Evolutionary conservation across 495 filamentous ascomycete genomes (phyloP).

Genomic region (Xylaria scruposa): DNA sequence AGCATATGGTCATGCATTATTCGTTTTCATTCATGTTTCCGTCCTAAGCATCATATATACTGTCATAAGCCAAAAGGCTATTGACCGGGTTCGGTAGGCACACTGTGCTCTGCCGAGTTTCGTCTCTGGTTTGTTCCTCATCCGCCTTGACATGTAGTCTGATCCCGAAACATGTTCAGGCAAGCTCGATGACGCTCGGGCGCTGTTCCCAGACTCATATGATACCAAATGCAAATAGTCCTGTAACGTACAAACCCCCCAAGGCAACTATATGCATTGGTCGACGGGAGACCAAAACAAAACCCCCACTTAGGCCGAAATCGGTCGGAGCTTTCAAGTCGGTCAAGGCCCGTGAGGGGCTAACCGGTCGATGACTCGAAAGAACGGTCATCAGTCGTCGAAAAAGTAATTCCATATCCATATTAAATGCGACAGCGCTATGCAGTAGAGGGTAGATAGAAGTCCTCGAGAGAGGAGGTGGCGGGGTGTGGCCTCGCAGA

Average conservation of each 20-base stretch:
- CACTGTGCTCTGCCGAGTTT: constrained; percentile 9
- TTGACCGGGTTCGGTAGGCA: constrained; percentile 17
- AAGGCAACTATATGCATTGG: constrained; percentile 18
- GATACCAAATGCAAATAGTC: constrained; percentile 21
- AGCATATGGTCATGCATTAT: constrained; percentile 18
- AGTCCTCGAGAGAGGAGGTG: constrained; percentile 27
- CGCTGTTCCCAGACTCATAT: constrained; percentile 21
- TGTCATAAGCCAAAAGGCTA: constrained; percentile 19
- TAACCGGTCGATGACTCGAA: constrained; percentile 28
- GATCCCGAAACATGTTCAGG: constrained; percentile 22
- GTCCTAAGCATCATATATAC: constrained; percentile 25
- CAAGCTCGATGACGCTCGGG: constrained; percentile 17
- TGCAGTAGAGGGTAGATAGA: constrained; percentile 47
- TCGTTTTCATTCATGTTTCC: constrained; percentile 28
- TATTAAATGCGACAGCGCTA: constrained; percentile 50
- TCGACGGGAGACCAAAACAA: constrained; percentile 22
- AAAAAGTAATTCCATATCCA: constrained; percentile 41
- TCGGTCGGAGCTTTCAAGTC: constrained; percentile 19
- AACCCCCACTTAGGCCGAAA: constrained; percentile 24
- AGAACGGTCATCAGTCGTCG: constrained; percentile 37
- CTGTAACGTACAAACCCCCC: constrained; percentile 16
- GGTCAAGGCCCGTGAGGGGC: constrained; percentile 16
- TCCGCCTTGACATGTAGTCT: constrained; percentile 18
- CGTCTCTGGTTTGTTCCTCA: constrained; percentile 19
- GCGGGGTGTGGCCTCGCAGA: constrained; percentile 13